Base-by-base conservation (phyloP, 768 basidiomycete genomes). In the Leccinum fibrillosum region DNA sequence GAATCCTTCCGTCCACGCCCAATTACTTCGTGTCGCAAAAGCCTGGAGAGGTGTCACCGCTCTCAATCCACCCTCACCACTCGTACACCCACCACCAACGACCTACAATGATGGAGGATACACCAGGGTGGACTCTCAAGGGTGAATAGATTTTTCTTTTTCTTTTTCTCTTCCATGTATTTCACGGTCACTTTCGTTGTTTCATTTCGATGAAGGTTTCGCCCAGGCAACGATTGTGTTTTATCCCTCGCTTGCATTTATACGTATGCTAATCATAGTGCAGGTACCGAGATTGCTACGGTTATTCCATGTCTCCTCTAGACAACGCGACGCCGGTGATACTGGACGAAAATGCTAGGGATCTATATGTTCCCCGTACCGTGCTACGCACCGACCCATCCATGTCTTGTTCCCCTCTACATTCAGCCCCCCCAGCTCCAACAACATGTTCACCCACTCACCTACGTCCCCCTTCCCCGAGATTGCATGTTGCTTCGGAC, bases 41-140 rank as follows among this genome's bases (percentile, higher is more conserved):
- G 73, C 78, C 17, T 90, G 87, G 88, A 75, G 88, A 9, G 88
- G 89, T 2, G 74, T 89, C 30, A 81, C 83, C n/a, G 87, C 86
- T 7, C 72, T 84, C 59, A 72, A 72, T 23, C 66, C 72, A 3
- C 66, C 69, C 1, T 64, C 61, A 10, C 60, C 68, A 5, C 54
- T 63, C 32, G 13, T 45, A 8, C 48, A 58, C 10, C 60, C 60
- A 1, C 70, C 71, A 35, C 68, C 68, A 49, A 72, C 37, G 48
- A 62, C 64, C 0, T 71, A 66, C 53, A 34, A 32, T 28, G 68
- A 70, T 34, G 50, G 55, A 53, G 63, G 48, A 26, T 71, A 63
- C 23, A 52, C 58, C 15, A 64, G 55, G 54, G 70, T 70, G 21
- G 62, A 68, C 17, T 59, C 68, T 15, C 68, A 70, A 64, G 69